Conservation (phyloP, 2,329 filamentous ascomycete species). For the Daldinia eschscholtzii region DNA sequence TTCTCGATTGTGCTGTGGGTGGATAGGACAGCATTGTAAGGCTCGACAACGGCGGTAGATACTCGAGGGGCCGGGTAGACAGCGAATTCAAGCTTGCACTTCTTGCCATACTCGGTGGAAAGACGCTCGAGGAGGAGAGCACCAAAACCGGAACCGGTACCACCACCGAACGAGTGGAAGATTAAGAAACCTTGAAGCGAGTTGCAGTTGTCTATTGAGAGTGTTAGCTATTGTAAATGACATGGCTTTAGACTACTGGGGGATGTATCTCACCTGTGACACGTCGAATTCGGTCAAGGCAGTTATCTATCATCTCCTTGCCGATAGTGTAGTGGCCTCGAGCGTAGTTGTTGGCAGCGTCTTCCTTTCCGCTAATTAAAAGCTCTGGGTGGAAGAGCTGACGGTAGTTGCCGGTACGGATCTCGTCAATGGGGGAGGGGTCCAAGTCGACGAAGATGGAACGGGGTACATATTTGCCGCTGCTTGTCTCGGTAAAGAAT, state of each 20-base stretch:
- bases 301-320: constrained; percentile 80
- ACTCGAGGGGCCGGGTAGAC: constrained; percentile 78
- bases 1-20: constrained; percentile 83
- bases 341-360: constrained; percentile 83
- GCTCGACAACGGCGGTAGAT: constrained; percentile 78
- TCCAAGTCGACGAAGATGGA: constrained; percentile 80
- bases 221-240: constrained; percentile 37
- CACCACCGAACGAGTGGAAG: constrained; percentile 81
- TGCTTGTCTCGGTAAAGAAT: constrained; percentile 80
- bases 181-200: constrained; percentile 80
- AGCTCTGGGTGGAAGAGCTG: constrained; percentile 80
- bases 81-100: constrained; percentile 81
- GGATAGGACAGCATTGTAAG: constrained; percentile 79
- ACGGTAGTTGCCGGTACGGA: constrained; percentile 75
- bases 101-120: constrained; percentile 80
- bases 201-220: constrained; percentile 73
- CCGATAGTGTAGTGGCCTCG: constrained; percentile 82
- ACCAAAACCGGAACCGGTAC: constrained; percentile 79
- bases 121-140: constrained; percentile 79
- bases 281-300: constrained; percentile 77
- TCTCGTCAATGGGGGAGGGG: constrained; percentile 80
- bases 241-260: background rate
- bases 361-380: constrained; percentile 80
- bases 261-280: constrained; percentile 67
- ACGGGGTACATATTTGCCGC: constrained; percentile 78